Evolutionary conservation across 768 basidiomycete species (phyloP).

Genomic region (Suillus americanus): DNA sequence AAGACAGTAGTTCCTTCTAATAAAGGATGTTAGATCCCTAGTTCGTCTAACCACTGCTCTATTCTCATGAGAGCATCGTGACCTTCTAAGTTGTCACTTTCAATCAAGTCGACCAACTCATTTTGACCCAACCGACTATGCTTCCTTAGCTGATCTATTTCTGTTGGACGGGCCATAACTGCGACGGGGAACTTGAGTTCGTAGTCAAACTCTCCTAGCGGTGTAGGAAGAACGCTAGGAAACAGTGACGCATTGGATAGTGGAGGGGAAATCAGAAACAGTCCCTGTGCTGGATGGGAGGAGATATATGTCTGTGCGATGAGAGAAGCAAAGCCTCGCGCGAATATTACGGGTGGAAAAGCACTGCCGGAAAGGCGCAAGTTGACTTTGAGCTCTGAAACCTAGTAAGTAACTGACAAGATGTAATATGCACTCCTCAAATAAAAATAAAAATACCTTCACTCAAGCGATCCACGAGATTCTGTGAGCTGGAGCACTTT

Average conservation of each 20-base stretch:
- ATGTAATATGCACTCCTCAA: not conserved
- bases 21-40: slow-evolving; percentile 41
- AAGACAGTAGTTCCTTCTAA: not conserved
- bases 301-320: slow-evolving; percentile 70
- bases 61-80: slow-evolving; percentile 40
- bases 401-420: too few species aligned
- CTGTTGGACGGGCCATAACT: slow-evolving; percentile 39
- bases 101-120: slow-evolving; percentile 38
- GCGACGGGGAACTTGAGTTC: slow-evolving; percentile 64
- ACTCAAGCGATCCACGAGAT: slow-evolving; percentile 40
- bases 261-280: slow-evolving; percentile 63
- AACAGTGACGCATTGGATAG: slow-evolving; percentile 37
- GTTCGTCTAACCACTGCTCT: slow-evolving; percentile 55
- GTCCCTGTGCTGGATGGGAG: slow-evolving; percentile 59
- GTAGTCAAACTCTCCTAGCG: slow-evolving; percentile 53
- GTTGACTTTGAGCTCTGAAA: slow-evolving; percentile 41
- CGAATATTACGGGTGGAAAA: slow-evolving; percentile 59
- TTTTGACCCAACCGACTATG: slow-evolving; percentile 43
- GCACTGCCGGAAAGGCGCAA: slow-evolving; percentile 45
- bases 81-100: slow-evolving; percentile 36
- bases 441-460: slow-evolving; percentile 9
- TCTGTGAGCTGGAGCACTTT: slow-evolving; percentile 9
- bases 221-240: slow-evolving; percentile 31
- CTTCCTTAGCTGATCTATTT: slow-evolving; percentile 34
- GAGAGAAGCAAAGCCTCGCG: slow-evolving; percentile 47